phyloP scores from a whole-genome alignment of 2,329 filamentous ascomycete species.

The Verticillium nonalfalfae region DNA sequence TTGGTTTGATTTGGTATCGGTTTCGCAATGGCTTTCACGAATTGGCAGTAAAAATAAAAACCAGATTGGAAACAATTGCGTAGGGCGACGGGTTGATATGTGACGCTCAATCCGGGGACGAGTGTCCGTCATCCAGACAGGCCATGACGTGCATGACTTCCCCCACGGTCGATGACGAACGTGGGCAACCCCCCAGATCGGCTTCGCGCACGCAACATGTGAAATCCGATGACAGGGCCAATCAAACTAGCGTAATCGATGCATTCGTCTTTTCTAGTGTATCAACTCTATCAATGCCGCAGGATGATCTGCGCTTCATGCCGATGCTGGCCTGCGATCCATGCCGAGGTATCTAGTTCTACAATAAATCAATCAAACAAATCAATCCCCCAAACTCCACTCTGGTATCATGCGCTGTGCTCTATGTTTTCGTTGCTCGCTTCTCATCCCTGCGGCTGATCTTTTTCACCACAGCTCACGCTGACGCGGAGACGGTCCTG shows the following conservation, averaged over 20 bases:
- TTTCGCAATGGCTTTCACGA: not conserved
- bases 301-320: not conserved
- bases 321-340: too few relatives aligned
- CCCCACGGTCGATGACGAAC: not conserved
- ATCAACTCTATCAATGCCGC: not conserved
- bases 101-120: not conserved
- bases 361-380: not conserved
- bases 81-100: not conserved
- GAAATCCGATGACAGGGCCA: not conserved
- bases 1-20: not conserved
- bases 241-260: not conserved
- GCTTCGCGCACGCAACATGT: not conserved
- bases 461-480: not conserved
- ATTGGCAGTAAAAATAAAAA: not conserved
- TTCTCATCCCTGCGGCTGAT: not conserved
- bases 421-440: not conserved
- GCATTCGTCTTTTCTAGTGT: not conserved
- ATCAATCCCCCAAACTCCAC: not conserved
- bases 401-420: not conserved
- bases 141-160: slow-evolving; percentile 11
- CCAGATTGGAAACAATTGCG: not conserved
- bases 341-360: not conserved
- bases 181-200: not conserved
- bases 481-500: not conserved
- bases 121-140: not conserved